phyloP scores from a whole-genome alignment of 2,329 filamentous ascomycete genomes.

The Colletotrichum zoysiae region DNA sequence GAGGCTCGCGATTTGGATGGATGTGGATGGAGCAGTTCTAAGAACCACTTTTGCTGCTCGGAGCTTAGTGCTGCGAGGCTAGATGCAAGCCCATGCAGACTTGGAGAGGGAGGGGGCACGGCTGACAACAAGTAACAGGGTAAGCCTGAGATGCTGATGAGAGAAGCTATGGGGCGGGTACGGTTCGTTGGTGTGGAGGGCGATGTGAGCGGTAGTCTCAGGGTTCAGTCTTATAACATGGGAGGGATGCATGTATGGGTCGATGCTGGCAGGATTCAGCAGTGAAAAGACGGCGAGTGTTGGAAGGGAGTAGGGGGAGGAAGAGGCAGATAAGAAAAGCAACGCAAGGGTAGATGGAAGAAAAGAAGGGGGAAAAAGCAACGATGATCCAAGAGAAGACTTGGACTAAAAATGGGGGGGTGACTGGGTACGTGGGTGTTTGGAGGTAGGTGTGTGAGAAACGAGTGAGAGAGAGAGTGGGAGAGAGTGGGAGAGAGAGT shows the following conservation, averaged over 20 bases:
- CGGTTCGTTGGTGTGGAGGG: slow-evolving; percentile 36
- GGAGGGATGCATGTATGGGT: slow-evolving; percentile 38
- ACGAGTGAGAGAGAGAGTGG: not conserved
- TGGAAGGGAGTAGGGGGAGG: slow-evolving; percentile 16
- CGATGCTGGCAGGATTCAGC: slow-evolving; percentile 30
- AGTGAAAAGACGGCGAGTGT: slow-evolving; percentile 5
- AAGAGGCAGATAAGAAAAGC: slow-evolving; percentile 7
- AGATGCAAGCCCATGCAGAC: slow-evolving; percentile 34
- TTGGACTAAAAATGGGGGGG: slow-evolving; percentile 24
- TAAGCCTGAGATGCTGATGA: slow-evolving; percentile 34
- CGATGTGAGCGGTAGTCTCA: slow-evolving; percentile 32
- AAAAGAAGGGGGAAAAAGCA: slow-evolving; percentile 33
- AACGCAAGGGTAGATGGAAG: slow-evolving; percentile 15
- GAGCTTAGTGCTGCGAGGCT: slow-evolving; percentile 37
- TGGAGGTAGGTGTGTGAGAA: not conserved
- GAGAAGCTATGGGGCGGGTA: slow-evolving; percentile 36
- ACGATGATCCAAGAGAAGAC: slow-evolving; percentile 29
- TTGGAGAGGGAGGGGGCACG: slow-evolving; percentile 30
- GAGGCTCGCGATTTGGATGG: slow-evolving; percentile 36
- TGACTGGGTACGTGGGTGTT: slow-evolving; percentile 19
- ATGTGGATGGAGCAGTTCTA: slow-evolving; percentile 27
- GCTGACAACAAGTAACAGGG: slow-evolving; percentile 31
- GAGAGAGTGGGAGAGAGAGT: not conserved
- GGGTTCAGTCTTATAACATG: slow-evolving; percentile 40
- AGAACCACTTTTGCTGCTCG: slow-evolving; percentile 33